phyloP scores from a whole-genome alignment of 179 eudicot genomes.

The Amaranthus tricolor region DNA sequence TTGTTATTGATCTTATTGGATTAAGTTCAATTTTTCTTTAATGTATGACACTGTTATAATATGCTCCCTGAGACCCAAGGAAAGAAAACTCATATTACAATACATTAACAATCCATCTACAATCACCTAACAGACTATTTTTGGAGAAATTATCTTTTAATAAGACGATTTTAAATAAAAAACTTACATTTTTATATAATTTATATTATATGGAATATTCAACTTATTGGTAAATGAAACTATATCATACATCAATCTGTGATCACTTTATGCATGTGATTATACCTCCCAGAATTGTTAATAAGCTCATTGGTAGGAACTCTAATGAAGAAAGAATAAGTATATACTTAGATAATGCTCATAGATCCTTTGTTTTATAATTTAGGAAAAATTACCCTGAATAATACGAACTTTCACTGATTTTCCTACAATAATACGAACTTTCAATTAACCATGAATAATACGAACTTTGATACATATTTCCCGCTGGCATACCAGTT shows the following conservation, averaged over 20 bases:
- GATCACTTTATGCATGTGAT: constrained; percentile 14
- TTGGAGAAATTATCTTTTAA: no score
- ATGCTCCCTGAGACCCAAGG: neutral
- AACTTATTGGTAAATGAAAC: no score
- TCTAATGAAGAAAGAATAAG: neutral
- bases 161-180: no score
- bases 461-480: no score
- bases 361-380: neutral
- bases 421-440: neutral
- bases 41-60: neutral
- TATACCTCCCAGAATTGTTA: neutral
- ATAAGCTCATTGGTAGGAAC: neutral
- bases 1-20: neutral
- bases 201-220: no score
- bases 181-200: no score
- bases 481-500: no score
- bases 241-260: neutral
- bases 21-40: neutral
- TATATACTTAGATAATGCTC: neutral
- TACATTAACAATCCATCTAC: neutral
- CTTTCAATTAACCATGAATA: no score
- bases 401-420: neutral
- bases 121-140: neutral
- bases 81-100: neutral
- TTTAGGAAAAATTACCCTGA: neutral